Conservation (phyloP, 176 grass and related monocot species). For the Zoysia japonica region DNA sequence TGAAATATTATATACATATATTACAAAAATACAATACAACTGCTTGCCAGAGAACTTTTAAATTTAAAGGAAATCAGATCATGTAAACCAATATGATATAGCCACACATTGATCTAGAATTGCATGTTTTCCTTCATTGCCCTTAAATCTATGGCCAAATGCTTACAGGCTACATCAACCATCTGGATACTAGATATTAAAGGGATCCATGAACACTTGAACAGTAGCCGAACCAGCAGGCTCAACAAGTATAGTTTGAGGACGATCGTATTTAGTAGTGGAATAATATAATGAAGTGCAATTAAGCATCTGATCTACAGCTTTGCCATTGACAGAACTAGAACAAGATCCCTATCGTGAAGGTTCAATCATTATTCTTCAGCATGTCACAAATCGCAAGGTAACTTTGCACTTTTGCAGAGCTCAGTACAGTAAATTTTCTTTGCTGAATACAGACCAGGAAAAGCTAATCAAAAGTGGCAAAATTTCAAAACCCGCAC, state of each 20-base stretch:
- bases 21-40: not conserved
- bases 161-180: no score
- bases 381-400: no score
- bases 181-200: no score
- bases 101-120: not conserved
- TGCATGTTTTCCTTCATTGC: not conserved
- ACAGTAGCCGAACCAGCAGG: no score
- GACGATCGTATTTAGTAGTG: no score
- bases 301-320: no score
- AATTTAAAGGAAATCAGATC: not conserved
- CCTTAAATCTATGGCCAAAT: not conserved
- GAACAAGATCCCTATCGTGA: not conserved
- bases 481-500: not conserved
- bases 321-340: no score
- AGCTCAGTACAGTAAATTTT: not conserved
- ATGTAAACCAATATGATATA: not conserved
- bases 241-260: no score
- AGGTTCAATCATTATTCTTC: no score
- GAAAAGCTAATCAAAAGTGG: not conserved
- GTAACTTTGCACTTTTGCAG: not conserved
- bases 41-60: not conserved
- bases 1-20: constrained; percentile 8
- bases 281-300: no score
- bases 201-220: no score
- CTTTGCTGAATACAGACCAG: not conserved